phyloP scores from a whole-genome alignment of 257 asterid genomes.

The Craterostigma plantagineum region DNA sequence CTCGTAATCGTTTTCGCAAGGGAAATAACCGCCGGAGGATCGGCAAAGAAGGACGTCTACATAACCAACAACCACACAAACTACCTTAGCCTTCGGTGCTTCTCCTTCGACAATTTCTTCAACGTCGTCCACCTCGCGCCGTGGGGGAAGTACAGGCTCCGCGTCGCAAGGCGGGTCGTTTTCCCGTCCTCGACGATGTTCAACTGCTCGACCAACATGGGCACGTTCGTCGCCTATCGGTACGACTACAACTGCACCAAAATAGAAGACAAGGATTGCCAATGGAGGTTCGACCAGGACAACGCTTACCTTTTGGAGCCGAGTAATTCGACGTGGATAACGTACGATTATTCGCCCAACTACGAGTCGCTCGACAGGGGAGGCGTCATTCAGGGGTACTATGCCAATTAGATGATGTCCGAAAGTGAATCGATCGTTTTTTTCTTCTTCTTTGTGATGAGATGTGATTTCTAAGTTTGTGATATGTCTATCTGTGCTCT shows the following conservation, averaged over 20 bases:
- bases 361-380: conserved; percentile 63
- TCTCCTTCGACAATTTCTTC: conserved; percentile 23
- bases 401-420: conserved; percentile 34
- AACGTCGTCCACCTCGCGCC: conserved; percentile 21
- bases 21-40: background rate
- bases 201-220: conserved; percentile 79
- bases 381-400: conserved; percentile 53
- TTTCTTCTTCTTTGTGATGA: too few relatives aligned
- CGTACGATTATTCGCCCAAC: conserved; percentile 31
- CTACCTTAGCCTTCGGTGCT: conserved; percentile 40
- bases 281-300: conserved; percentile 43
- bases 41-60: conserved; percentile 8
- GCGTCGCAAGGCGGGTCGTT: conserved; percentile 8
- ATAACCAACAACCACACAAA: conserved; percentile 50
- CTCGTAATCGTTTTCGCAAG: background rate
- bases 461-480: too few relatives aligned
- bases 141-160: conserved; percentile 19
- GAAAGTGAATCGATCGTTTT: too few relatives aligned
- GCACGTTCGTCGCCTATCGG: conserved; percentile 36
- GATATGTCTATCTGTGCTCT: too few relatives aligned
- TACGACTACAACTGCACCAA: conserved; percentile 19
- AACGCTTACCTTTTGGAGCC: conserved; percentile 25
- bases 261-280: conserved; percentile 13
- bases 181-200: conserved; percentile 51
- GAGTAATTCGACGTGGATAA: conserved; percentile 8